phyloP scores from a whole-genome alignment of 2,329 filamentous ascomycete species.

The Golovinomyces cichoracearum region DNA sequence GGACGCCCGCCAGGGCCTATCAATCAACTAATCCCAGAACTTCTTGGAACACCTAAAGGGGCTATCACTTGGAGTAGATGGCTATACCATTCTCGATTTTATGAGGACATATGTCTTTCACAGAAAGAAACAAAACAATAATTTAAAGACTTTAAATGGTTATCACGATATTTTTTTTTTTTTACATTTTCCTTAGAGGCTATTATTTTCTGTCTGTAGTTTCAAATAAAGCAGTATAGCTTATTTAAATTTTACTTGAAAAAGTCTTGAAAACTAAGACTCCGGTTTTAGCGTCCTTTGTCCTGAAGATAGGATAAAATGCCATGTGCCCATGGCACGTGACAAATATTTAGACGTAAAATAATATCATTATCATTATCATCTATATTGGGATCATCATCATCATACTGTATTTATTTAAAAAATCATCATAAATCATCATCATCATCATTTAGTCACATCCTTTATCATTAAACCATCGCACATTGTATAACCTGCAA shows the following conservation, averaged over 20 bases:
- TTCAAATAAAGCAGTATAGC: not conserved
- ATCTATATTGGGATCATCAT: no score
- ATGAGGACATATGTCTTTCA: not conserved
- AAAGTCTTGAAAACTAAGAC: not conserved
- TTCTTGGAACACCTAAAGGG: not conserved
- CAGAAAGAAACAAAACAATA: not conserved
- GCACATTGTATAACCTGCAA: no score
- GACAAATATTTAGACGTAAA: not conserved
- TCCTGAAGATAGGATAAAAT: not conserved
- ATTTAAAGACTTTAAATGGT: not conserved
- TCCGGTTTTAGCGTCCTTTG: not conserved
- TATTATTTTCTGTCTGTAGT: not conserved
- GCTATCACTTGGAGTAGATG: not conserved
- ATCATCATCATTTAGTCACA: no score
- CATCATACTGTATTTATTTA: no score
- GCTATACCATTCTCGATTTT: not conserved
- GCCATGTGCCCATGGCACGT: not conserved
- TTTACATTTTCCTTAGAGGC: no score
- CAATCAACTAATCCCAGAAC: not conserved
- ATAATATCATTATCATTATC: conserved; percentile 1
- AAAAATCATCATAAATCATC: no score
- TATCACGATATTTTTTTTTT: not conserved
- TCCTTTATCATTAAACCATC: no score
- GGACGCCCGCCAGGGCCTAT: not conserved
- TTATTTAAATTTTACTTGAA: not conserved